phyloP scores from a whole-genome alignment of 768 basidiomycete species.

The Boletellus ananiceps region DNA sequence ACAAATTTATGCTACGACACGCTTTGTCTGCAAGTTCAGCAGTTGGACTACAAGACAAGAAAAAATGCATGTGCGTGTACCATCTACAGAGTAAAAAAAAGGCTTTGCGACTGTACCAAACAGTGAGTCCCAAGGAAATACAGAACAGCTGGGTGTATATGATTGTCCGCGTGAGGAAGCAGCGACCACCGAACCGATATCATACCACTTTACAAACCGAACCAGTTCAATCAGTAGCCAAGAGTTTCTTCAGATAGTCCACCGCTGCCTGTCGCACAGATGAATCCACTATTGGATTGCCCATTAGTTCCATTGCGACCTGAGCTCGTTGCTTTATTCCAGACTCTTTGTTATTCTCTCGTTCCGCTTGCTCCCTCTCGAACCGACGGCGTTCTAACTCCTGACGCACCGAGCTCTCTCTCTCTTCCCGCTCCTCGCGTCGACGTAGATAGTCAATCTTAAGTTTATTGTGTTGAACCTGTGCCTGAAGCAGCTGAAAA shows the following conservation, averaged over 20 bases:
- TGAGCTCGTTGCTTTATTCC: constrained; percentile 58
- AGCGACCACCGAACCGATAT: constrained; percentile 1
- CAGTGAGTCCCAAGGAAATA: neutral
- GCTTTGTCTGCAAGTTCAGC: neutral
- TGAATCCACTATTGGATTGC: constrained; percentile 54
- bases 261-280: constrained; percentile 61
- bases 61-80: neutral
- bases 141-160: constrained; percentile 9
- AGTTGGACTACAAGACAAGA: neutral
- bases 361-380: constrained; percentile 55
- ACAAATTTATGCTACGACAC: no score
- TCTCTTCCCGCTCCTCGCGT: constrained; percentile 66
- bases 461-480: constrained; percentile 64
- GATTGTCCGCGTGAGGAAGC: constrained; percentile 5
- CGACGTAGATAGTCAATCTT: constrained; percentile 66
- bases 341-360: constrained; percentile 50
- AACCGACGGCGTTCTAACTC: constrained; percentile 50
- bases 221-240: constrained; percentile 34
- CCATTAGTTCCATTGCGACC: constrained; percentile 62
- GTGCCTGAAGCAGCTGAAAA: constrained; percentile 58
- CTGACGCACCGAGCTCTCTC: constrained; percentile 46
- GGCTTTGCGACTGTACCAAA: constrained; percentile 8
- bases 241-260: constrained; percentile 68
- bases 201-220: constrained; percentile 8
- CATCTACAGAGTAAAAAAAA: neutral